A percentile compares a stretch with the other conserved stretches of the same genome.
phyloP scores from a whole-genome alignment of 352 stramenopile species.

The Blastocystis sp. region DNA sequence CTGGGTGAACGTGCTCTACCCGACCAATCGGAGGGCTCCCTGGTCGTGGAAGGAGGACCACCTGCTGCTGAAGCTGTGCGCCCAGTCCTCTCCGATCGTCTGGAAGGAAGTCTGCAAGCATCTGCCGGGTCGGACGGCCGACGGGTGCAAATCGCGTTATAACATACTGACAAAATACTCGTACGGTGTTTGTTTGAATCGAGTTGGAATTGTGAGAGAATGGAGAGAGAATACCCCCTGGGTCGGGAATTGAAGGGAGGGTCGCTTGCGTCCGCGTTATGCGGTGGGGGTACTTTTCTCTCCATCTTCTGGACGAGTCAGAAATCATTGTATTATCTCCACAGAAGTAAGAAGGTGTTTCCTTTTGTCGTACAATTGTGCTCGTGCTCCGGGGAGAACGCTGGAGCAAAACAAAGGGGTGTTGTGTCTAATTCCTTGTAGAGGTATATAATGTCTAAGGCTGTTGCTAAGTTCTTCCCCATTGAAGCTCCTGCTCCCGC shows the following conservation, averaged over 20 bases:
- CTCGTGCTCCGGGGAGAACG: neutral
- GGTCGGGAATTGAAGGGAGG: neutral
- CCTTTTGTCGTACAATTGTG: neutral
- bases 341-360: slow-evolving; percentile 47
- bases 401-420: neutral
- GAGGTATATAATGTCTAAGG: slow-evolving; percentile 65
- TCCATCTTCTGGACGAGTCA: slow-evolving; percentile 37
- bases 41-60: slow-evolving; percentile 51
- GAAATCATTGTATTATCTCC: slow-evolving; percentile 72
- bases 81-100: neutral
- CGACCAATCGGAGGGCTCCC: neutral
- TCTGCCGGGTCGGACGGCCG: slow-evolving; percentile 39
- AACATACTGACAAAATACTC: neutral
- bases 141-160: slow-evolving; percentile 63
- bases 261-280: neutral
- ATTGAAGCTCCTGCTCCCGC: slow-evolving; percentile 58
- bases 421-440: slow-evolving; percentile 57
- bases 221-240: slow-evolving; percentile 14
- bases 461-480: slow-evolving; percentile 72
- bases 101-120: slow-evolving; percentile 24
- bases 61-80: neutral
- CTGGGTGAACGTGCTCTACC: slow-evolving; percentile 35
- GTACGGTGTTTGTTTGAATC: slow-evolving; percentile 8
- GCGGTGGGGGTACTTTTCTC: slow-evolving; percentile 13
- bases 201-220: neutral